Base-by-base conservation (phyloP, 331 rosid genomes). In the Saraca asoca region DNA sequence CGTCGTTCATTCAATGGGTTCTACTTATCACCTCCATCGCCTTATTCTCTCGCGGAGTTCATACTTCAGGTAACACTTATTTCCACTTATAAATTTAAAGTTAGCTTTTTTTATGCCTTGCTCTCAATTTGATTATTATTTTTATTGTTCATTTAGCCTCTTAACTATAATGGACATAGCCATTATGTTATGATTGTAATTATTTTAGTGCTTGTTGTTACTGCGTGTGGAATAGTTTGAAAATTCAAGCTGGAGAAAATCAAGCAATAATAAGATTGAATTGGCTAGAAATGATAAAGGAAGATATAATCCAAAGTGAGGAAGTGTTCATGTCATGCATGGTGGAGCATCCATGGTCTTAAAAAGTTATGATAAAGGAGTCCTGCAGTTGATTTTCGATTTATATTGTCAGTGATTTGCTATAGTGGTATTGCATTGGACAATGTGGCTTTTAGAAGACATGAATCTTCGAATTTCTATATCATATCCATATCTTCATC, bases 41-140 rank as follows among this genome's bases (percentile, higher is more conserved):
- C 89, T 94, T 43, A 83, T 94, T 67, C 90, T 94, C 66, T 90
- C 98, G 7, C 98, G 98, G 66, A 94, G 98, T 79, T 90, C 98
- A 12, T 93, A 93, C 83, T 93, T 93, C 88, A 81, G 98, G 98
- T 92, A 20, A 13, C 51, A 12, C 3, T 19, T 7, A 53, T 44
- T 56, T n/a, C 19, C 33, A 7, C 13, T 11, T 15, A 16, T 24
- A 24, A 24, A 24, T 24, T 24, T 3, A 24, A 50, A 35, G 18
- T 17, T 46, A 2, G 17, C 12, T 9, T 10, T 1, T 19, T 63
- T 1, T 7, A 5, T 13, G 16, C 31, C 19, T 29, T 64, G 70
- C 11, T 45, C 5, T 10, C 65, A 14, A 14, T 44, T 35, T 33
- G 13, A 0, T 2, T 7, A 12, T 20, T 15, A 5, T 13, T 39